Percentiles rank a stretch among this genome's conserved stretches.
These are phyloP conservation scores for Plenodomus biglobosus DNA, from an alignment of 2,329 filamentous ascomycete genomes.

Conservation along the genomic window DNA sequence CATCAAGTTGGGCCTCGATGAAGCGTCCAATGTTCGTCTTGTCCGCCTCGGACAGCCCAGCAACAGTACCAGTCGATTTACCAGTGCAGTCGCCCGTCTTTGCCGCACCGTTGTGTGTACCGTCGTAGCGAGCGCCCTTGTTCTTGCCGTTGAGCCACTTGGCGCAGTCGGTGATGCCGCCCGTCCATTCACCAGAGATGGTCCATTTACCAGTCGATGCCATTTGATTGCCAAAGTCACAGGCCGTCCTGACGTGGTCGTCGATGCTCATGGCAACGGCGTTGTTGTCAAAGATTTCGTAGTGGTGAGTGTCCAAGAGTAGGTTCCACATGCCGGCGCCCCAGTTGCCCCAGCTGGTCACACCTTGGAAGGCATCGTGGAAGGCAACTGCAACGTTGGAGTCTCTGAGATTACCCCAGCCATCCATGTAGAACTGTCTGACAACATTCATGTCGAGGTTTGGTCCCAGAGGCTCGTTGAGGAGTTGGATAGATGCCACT, in stretches of 20 bases:
- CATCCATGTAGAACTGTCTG: conserved; percentile 52
- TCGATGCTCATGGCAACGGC: conserved; percentile 42
- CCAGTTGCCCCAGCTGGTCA: conserved; percentile 49
- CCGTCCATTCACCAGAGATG: conserved; percentile 52
- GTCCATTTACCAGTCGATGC: conserved; percentile 50
- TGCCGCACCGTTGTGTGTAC: conserved; percentile 41
- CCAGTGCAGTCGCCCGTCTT: conserved; percentile 49
- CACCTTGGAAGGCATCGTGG: conserved; percentile 52
- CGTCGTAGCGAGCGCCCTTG: conserved; percentile 52
- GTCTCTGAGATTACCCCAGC: conserved; percentile 50
- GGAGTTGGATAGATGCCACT: conserved; percentile 50
- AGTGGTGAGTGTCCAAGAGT: conserved; percentile 53
- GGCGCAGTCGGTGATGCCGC: conserved; percentile 52
- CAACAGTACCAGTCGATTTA: conserved; percentile 49
- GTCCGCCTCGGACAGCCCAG: conserved; percentile 45
- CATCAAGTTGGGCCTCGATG: conserved; percentile 52
- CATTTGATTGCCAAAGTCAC: conserved; percentile 51
- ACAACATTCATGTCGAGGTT: conserved; percentile 48
- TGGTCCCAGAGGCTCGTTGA: conserved; percentile 53
- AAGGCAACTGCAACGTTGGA: conserved; percentile 48
- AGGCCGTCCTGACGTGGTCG: conserved; percentile 48
- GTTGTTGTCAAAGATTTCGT: conserved; percentile 50
- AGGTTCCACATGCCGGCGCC: conserved; percentile 49
- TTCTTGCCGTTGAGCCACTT: conserved; percentile 53
- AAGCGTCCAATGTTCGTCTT: conserved; percentile 49